Evolutionary conservation across 257 asterid species (phyloP), one percentile per base, ranked within the genome.

Genomic region (Solanum phureja): DNA sequence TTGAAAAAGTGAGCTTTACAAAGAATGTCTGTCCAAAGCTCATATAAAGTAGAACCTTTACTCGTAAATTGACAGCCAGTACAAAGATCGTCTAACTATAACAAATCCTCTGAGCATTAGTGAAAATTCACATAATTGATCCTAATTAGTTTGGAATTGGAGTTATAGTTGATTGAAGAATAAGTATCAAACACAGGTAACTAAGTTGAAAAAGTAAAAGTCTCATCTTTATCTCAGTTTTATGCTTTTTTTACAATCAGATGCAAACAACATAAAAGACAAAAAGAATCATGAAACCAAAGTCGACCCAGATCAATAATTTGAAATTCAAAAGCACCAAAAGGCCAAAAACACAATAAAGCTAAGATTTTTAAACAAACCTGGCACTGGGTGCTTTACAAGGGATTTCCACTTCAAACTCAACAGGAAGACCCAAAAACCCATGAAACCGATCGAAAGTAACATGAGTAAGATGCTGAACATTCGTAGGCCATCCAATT

Each of bases 361-460:
- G 37, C 4, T 13, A 3, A 27, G 38, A 24, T 7, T 24, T 24
- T 77, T 24, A 79, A 56, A 38, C 85, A 83, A 88, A 97, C 99
- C 99, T 97, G 85, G 99, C 99, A 90, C 99, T 97, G n/a, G 99
- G 99, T 74, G 93, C 98, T 91, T 94, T 86, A 71, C 93, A 90
- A 3, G 99, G 98, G 88, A 97, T 92, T 88, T 97, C 98, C 16
- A 95, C 97, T 89, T 95, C 94, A 69, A 97, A 95, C 94, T 97
- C 99, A 31, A 94, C 94, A 3, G 99, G 99, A 71, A 97, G 96
- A 31, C 99, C 99, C 89, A 97, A 87, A 89, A 97, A 97, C 0
- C 99, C 99, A 62, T 96, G 95, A 90, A 95, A 97, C 13, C 98
- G 92, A 87, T 97, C 99, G 81, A 97, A 97, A 0, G 99, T 97